Evolutionary conservation across 305 asterid species (phyloP), one percentile per base, ranked within the genome.

Genomic region (Lippia alba): DNA sequence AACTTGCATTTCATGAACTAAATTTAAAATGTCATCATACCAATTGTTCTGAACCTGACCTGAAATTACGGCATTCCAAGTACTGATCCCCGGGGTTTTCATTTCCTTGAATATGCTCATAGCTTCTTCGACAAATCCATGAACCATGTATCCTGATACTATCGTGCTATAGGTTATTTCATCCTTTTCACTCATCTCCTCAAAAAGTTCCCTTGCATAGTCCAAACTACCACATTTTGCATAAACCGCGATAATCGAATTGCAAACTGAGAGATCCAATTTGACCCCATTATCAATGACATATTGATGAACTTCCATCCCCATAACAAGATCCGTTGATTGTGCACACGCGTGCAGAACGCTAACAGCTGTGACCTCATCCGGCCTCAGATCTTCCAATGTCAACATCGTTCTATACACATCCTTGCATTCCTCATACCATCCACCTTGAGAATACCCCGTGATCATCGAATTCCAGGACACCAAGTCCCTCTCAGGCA

Each of bases 191-290:
- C 66, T 79, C 96, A 91, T 93, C 79, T 81, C 96, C 64, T 89
- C 86, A 2, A 89, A 93, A 62, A 93, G 84, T 74, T 79, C 84
- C 74, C 82, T 79, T 48, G 92, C 97, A 51, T 86, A 93, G 70
- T 93, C 96, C 88, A 93, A 80, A 87, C 92, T 83, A 63, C 97
- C 98, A 63, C 96, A 93, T 80, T 89, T 93, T 6, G 98, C 87
- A 70, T 93, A 93, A 71, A 93, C 69, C 0, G 91, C 78, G 59
- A 89, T 69, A 63, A 91, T 79, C 2, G 97, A 77, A 64, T 93
- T 93, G 60, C 86, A 84, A 64, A 93, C 70, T 11, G 91, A 56
- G 58, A 87, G 78, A 57, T 93, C 96, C 92, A 89, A 72, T 72
- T 84, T 67, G 45, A 91, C 82, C 64, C 66, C 67, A 44, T 80